These are phyloP conservation scores for Pneumocystis carinii DNA, from an alignment of 1,139 yeast genomes.

Conservation along the genomic window DNA sequence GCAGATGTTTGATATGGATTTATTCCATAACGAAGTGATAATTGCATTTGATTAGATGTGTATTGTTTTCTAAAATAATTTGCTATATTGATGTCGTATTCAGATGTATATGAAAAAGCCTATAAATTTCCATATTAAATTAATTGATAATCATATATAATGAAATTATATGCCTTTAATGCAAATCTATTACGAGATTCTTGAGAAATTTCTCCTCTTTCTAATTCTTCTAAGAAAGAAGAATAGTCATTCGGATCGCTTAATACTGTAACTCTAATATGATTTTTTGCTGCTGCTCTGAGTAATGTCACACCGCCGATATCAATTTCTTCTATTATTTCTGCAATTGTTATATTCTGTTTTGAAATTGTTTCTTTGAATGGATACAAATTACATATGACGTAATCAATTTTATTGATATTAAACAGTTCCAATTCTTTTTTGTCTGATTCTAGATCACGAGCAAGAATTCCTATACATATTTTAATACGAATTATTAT, in stretches of 20 bases:
- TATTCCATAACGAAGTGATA: constrained; percentile 94
- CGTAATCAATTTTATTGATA: constrained; percentile 88
- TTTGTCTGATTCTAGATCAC: constrained; percentile 82
- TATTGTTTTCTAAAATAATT: constrained; percentile 96
- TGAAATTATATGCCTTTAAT: constrained; percentile 33
- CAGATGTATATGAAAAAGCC: constrained; percentile 97
- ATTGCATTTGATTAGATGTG: constrained; percentile 59
- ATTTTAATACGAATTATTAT: not conserved
- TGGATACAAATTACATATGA: constrained; percentile 93
- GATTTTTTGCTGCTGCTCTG: constrained; percentile 98
- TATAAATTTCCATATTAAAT: constrained; percentile 13
- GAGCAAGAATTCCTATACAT: constrained; percentile 47
- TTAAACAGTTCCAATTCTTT: constrained; percentile 73
- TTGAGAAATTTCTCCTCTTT: constrained; percentile 50
- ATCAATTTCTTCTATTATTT: constrained; percentile 96
- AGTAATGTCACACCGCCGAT: constrained; percentile 95
- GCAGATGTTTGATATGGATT: constrained; percentile 99
- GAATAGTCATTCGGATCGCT: constrained; percentile 92
- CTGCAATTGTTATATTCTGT: constrained; percentile 87
- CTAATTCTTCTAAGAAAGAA: constrained; percentile 63
- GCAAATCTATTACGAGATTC: constrained; percentile 74
- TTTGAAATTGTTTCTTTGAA: constrained; percentile 94
- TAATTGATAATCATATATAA: not conserved
- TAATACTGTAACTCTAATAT: constrained; percentile 83
- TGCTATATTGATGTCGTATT: constrained; percentile 85